phyloP scores from a whole-genome alignment of 164 flowering plant species.

The Stephania japonica region DNA sequence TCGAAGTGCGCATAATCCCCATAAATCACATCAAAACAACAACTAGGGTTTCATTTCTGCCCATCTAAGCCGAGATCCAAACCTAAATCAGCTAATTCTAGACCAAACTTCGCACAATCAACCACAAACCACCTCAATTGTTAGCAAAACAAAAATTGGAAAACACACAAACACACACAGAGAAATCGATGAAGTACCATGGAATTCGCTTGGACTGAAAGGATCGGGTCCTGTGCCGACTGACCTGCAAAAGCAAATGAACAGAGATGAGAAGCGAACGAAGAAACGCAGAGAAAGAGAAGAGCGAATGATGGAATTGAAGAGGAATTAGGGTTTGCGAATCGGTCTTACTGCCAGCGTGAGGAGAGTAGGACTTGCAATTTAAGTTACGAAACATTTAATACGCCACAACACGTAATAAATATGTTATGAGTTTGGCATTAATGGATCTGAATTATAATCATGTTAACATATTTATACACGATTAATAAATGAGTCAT shows the following conservation, averaged over 20 bases:
- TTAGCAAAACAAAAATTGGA: neutral
- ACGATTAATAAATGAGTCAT: too few relatives aligned
- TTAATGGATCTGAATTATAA: too few relatives aligned
- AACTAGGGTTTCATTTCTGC: too few relatives aligned
- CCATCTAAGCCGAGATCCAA: too few relatives aligned
- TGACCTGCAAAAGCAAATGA: neutral
- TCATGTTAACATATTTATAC: too few relatives aligned
- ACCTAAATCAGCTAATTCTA: neutral
- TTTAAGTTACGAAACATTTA: too few relatives aligned
- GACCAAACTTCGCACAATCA: neutral
- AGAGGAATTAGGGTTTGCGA: neutral
- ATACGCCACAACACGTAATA: too few relatives aligned
- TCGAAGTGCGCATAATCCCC: too few relatives aligned
- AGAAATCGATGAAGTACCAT: neutral
- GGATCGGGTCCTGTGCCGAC: neutral
- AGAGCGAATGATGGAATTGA: neutral
- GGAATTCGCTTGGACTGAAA: neutral
- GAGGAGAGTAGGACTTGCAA: too few relatives aligned
- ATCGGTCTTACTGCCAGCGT: neutral
- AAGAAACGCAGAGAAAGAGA: neutral
- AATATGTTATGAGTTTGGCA: too few relatives aligned
- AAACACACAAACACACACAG: neutral
- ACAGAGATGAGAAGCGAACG: neutral
- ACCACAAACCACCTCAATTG: neutral
- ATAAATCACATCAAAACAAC: too few relatives aligned